Percentiles rank a stretch among this genome's conserved stretches.
phyloP scores from a whole-genome alignment of 805 yeast species.

The Candida taoyuanica region DNA sequence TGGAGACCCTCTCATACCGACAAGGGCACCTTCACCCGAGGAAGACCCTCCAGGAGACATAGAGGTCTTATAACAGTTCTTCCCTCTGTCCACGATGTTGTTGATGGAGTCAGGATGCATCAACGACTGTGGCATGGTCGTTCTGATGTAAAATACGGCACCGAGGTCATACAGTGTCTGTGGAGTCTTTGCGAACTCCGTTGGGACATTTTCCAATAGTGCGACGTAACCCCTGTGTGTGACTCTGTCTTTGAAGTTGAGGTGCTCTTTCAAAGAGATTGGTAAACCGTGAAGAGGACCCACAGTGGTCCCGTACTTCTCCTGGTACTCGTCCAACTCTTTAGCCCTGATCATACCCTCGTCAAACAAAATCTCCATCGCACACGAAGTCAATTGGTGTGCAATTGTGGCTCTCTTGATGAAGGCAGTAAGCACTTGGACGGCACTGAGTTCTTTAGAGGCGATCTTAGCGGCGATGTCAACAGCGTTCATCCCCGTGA shows the following conservation, averaged over 20 bases:
- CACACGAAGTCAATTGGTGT: slow-evolving; percentile 56
- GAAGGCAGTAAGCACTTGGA: slow-evolving; percentile 47
- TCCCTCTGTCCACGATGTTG: slow-evolving; percentile 51
- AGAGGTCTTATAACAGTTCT: slow-evolving; percentile 51
- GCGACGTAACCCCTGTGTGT: slow-evolving; percentile 59
- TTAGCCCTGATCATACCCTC: slow-evolving; percentile 55
- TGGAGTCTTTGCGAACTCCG: slow-evolving; percentile 42
- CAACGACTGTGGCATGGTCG: slow-evolving; percentile 62
- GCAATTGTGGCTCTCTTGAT: slow-evolving; percentile 46
- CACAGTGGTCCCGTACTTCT: slow-evolving; percentile 45
- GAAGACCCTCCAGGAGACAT: slow-evolving; percentile 69
- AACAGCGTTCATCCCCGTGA: slow-evolving; percentile 14
- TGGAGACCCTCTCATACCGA: slow-evolving; percentile 52
- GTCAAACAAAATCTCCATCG: slow-evolving; percentile 56
- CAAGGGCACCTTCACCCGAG: slow-evolving; percentile 65
- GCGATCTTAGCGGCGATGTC: slow-evolving; percentile 13
- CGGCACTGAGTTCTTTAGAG: slow-evolving; percentile 31
- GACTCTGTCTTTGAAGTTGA: slow-evolving; percentile 44
- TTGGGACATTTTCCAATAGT: slow-evolving; percentile 12
- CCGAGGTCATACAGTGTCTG: slow-evolving; percentile 30
- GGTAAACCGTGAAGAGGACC: slow-evolving; percentile 73
- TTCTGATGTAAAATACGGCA: slow-evolving; percentile 59
- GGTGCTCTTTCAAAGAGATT: slow-evolving; percentile 61
- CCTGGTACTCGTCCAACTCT: slow-evolving; percentile 48
- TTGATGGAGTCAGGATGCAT: slow-evolving; percentile 65